phyloP scores from a whole-genome alignment of 768 basidiomycete genomes.

The Leccinum obscurum region DNA sequence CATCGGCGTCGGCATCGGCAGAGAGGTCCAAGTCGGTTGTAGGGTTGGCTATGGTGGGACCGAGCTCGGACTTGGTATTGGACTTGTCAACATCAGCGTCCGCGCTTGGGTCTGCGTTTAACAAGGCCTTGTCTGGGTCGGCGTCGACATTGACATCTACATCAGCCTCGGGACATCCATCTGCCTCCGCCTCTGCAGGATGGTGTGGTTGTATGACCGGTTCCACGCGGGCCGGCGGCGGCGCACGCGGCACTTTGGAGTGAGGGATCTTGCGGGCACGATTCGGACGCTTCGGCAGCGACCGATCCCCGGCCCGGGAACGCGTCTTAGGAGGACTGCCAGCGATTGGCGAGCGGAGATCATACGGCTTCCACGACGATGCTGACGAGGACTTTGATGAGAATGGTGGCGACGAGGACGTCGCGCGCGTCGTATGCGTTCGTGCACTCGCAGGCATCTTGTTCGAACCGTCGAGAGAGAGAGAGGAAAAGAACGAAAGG shows the following conservation, averaged over 20 bases:
- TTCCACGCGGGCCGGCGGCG: slow-evolving; percentile 7
- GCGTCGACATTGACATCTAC: background rate
- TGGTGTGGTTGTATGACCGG: background rate
- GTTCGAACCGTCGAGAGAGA: background rate
- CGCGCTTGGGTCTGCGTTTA: background rate
- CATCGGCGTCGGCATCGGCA: background rate
- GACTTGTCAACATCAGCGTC: background rate
- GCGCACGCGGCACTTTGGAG: background rate
- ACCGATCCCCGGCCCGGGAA: background rate
- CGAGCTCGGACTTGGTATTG: background rate
- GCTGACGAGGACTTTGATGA: background rate
- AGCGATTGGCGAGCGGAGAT: slow-evolving; percentile 12
- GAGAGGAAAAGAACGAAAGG: slow-evolving; percentile 2
- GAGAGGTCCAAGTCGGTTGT: background rate
- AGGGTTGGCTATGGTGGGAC: background rate
- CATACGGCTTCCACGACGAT: slow-evolving; percentile 23
- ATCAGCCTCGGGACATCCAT: background rate
- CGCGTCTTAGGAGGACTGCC: background rate
- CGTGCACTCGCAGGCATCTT: slow-evolving; percentile 27
- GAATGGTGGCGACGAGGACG: background rate
- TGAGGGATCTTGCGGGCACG: background rate
- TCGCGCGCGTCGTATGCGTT: slow-evolving; percentile 7
- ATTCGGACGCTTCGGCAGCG: background rate
- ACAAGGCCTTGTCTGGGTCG: background rate
- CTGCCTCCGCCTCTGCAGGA: background rate